Conservation (phyloP, 2,329 filamentous ascomycete species). For the Colletotrichum falcatum region DNA sequence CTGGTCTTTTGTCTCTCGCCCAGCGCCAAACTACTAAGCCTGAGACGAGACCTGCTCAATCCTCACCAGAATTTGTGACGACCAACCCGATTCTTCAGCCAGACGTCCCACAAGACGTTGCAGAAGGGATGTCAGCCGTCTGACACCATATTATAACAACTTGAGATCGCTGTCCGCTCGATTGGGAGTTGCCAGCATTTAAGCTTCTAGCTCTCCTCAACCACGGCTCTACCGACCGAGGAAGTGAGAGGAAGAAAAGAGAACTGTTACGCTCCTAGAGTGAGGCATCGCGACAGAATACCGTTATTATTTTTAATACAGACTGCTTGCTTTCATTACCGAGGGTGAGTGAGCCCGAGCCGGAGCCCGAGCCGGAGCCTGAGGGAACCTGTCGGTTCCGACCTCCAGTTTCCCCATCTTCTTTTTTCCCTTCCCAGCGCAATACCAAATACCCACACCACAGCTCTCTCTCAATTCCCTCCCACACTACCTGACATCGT, state of each 20-base stretch:
- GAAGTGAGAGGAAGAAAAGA: conserved; percentile 11
- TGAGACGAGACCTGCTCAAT: conserved; percentile 39
- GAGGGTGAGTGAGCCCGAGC: conserved; percentile 31
- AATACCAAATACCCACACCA: conserved; percentile 40
- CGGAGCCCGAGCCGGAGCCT: not conserved
- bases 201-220: conserved; percentile 34
- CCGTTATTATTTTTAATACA: not conserved
- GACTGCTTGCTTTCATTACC: conserved; percentile 7
- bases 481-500: conserved; percentile 26
- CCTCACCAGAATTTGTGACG: conserved; percentile 41
- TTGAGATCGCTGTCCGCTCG: conserved; percentile 36
- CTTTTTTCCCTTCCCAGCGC: conserved; percentile 38
- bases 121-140: conserved; percentile 39
- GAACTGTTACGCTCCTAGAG: conserved; percentile 6
- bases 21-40: conserved; percentile 29
- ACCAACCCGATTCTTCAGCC: conserved; percentile 39
- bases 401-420: conserved; percentile 40
- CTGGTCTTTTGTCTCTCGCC: conserved; percentile 37
- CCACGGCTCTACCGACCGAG: conserved; percentile 24
- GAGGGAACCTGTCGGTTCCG: conserved; percentile 23
- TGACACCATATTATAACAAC: conserved; percentile 37
- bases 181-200: conserved; percentile 28
- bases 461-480: conserved; percentile 37
- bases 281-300: conserved; percentile 6
- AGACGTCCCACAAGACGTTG: conserved; percentile 41